Evolutionary conservation across 768 basidiomycete species (phyloP).

Genomic region (Lyophyllum atratum): DNA sequence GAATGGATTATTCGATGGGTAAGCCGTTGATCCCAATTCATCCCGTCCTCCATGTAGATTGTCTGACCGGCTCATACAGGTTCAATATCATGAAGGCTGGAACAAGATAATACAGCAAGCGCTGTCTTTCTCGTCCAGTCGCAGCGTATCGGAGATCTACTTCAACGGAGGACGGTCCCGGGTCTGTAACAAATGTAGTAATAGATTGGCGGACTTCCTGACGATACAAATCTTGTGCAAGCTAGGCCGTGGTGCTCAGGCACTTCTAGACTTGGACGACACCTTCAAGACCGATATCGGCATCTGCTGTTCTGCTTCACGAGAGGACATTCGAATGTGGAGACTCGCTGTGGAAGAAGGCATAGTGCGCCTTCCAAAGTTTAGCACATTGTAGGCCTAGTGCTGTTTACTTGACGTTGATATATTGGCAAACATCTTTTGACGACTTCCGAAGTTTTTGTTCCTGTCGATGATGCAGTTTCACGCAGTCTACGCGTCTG

Average conservation of each 20-base stretch:
- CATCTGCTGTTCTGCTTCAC: not conserved
- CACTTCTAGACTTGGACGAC: slow-evolving; percentile 1
- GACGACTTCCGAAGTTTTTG: no score
- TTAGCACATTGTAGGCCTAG: no score
- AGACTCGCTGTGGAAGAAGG: not conserved
- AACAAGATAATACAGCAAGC: not conserved
- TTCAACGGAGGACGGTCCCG: not conserved
- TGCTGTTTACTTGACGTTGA: no score
- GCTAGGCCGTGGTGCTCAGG: not conserved
- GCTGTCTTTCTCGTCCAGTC: not conserved
- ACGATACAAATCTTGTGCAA: slow-evolving; percentile 1
- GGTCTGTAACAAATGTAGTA: not conserved
- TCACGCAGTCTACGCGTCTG: no score
- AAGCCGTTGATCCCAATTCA: not conserved
- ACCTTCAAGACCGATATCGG: not conserved
- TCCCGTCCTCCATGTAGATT: not conserved
- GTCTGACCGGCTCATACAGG: not conserved
- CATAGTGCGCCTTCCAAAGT: slow-evolving; percentile 2
- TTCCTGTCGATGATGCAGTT: no score
- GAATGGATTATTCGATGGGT: not conserved
- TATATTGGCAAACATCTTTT: no score
- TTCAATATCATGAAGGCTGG: slow-evolving; percentile 6
- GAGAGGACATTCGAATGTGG: not conserved
- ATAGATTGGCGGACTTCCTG: not conserved
- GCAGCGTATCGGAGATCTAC: not conserved